Percentiles rank a stretch among this genome's conserved stretches.
These are phyloP conservation scores for Aspergillus mulundensis DNA, from an alignment of 495 filamentous ascomycete species.

Conservation along the genomic window DNA sequence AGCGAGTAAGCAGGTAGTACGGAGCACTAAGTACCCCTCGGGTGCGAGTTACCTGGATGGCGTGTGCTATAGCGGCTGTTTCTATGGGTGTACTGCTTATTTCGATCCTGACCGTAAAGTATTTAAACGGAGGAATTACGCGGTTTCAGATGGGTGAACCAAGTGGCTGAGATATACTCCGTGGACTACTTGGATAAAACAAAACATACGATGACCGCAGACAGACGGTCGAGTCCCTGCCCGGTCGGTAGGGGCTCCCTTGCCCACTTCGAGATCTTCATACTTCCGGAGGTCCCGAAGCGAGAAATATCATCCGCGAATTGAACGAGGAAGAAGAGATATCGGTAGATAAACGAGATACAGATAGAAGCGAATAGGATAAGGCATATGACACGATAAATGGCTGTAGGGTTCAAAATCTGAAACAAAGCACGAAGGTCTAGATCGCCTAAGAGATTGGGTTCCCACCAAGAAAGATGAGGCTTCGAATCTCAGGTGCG, in stretches of 20 bases:
- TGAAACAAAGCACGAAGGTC: background rate
- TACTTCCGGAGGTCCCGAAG: background rate
- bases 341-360: background rate
- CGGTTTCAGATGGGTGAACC: background rate
- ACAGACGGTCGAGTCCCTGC: background rate
- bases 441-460: conserved; percentile 13
- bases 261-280: background rate
- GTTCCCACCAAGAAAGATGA: conserved; percentile 15
- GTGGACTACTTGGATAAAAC: background rate
- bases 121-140: background rate
- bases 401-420: background rate
- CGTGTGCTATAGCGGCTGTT: too few species aligned
- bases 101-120: background rate
- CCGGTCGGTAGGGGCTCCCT: background rate
- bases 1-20: too few species aligned
- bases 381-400: background rate
- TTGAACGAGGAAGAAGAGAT: background rate
- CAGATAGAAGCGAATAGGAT: background rate
- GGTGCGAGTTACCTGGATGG: too few species aligned
- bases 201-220: background rate
- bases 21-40: too few species aligned
- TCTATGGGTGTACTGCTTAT: background rate
- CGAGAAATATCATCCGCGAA: background rate
- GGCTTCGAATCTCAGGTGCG: conserved; percentile 7
- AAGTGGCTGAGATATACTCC: background rate